Evolutionary conservation across 495 filamentous ascomycete species (phyloP).

Genomic region (Pyrenopolyporus hunteri): DNA sequence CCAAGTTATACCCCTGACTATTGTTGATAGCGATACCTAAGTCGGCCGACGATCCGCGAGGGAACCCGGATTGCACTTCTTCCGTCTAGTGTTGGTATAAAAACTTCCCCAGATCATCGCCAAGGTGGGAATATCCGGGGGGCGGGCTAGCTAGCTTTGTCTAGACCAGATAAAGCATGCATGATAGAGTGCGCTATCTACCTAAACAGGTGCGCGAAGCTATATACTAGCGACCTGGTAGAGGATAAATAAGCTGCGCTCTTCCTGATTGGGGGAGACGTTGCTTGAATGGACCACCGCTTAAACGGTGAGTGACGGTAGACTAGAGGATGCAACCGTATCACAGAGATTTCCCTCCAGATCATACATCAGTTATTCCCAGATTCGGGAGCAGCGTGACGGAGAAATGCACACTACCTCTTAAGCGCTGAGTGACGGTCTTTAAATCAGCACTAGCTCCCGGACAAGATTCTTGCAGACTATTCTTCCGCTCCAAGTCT

Average conservation of each 20-base stretch:
- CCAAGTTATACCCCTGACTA: neutral
- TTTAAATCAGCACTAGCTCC: conserved; percentile 10
- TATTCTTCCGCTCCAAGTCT: neutral
- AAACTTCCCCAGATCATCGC: conserved; percentile 9
- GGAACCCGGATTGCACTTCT: neutral
- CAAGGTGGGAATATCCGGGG: conserved; percentile 22
- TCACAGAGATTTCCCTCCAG: neutral
- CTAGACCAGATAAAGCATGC: conserved; percentile 4
- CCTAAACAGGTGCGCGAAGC: neutral
- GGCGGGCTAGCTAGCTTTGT: neutral
- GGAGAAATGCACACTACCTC: neutral
- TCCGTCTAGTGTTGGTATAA: neutral
- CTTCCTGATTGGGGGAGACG: conserved; percentile 6
- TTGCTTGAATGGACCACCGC: neutral
- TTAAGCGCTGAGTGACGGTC: neutral
- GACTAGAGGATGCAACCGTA: conserved; percentile 2
- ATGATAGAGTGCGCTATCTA: neutral
- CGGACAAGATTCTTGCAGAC: neutral
- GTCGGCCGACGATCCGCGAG: neutral
- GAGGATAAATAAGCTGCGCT: neutral
- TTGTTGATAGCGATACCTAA: no score
- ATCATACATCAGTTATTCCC: conserved; percentile 8
- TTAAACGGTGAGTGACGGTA: neutral
- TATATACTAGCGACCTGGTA: conserved; percentile 12
- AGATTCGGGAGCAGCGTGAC: neutral